Base-by-base conservation (phyloP, 2,329 filamentous ascomycete genomes). In the Atkinsonella texensis region DNA sequence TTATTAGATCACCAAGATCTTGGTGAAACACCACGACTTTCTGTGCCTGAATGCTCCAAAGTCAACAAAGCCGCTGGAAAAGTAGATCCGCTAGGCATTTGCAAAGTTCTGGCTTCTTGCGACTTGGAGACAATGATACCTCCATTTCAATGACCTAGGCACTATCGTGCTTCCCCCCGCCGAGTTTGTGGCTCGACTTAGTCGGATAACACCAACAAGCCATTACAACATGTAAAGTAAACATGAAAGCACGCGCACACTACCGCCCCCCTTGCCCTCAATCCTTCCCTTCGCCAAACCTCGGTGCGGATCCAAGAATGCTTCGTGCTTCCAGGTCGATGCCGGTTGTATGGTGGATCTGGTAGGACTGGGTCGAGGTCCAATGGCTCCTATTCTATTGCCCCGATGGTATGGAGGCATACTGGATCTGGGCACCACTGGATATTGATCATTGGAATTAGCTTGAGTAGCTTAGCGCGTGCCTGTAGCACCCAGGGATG, bases 231-330 rank as follows among this genome's bases (percentile, higher is more conserved):
- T 23, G 20, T 4, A 23, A 2, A 23, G 20, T 23, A 23, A 23
- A 23, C 20, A 23, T 23, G 20, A 5, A 58, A 67, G n/a, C 40
- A 4, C 40, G 15, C 40, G n/a, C 3, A 42, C n/a, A 20, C 10
- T n/a, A 42, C n/a, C 15, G 11, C n/a, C 40, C 3, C 3, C 8
- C 40, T 11, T 42, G 15, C 10, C 40, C n/a, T 42, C 11, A n/a
- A 20, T n/a, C 40, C 12, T n/a, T 42, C 40, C 15, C 11, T 9
- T 42, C 40, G 40, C n/a, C 17, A 15, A n/a, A 42, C n/a, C 9
- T 42, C n/a, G 15, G 40, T 9, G 40, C n/a, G 8, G 8, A 42
- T 3, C 15, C 40, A 18, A 11, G 8, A n/a, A 42, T 42, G n/a
- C 40, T 17, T 42, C 11, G 8, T 15, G 7, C 12, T 42, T n/a